Percentiles rank a stretch among this genome's conserved stretches.
Evolutionary conservation across 2,329 filamentous ascomycete genomes (phyloP).

Genomic region (Diaporthe helianthi): DNA sequence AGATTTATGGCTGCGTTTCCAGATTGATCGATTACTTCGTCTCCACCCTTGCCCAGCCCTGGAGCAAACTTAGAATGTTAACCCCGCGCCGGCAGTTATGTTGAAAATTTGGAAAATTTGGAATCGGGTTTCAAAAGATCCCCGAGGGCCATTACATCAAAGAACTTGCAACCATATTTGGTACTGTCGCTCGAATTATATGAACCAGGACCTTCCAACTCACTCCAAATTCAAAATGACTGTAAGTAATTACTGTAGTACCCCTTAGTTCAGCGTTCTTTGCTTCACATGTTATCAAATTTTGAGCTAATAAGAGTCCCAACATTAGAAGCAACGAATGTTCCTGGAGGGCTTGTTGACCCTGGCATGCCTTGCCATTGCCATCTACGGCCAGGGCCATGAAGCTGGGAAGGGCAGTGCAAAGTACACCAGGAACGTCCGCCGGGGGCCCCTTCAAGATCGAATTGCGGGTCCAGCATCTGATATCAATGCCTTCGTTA

Average conservation of each 20-base stretch:
- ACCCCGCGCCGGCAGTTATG: conserved; percentile 10
- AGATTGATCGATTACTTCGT: too few species aligned
- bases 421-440: background rate
- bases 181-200: background rate
- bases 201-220: background rate
- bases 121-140: background rate
- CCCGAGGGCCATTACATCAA: background rate
- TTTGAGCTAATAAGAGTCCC: background rate
- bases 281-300: accelerated
- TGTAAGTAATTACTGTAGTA: too few species aligned
- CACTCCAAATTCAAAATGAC: background rate
- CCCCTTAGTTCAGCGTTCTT: background rate
- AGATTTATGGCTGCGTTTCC: background rate
- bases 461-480: background rate
- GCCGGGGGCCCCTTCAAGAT: background rate
- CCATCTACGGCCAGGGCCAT: background rate
- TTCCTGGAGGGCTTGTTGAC: background rate
- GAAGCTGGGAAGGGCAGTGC: background rate
- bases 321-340: background rate
- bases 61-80: too few species aligned
- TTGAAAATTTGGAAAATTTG: background rate
- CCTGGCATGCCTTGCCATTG: background rate
- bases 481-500: background rate
- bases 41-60: background rate
- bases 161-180: background rate